Conservation (phyloP, 176 grass and related monocot species). For the Triticum aestivum region DNA sequence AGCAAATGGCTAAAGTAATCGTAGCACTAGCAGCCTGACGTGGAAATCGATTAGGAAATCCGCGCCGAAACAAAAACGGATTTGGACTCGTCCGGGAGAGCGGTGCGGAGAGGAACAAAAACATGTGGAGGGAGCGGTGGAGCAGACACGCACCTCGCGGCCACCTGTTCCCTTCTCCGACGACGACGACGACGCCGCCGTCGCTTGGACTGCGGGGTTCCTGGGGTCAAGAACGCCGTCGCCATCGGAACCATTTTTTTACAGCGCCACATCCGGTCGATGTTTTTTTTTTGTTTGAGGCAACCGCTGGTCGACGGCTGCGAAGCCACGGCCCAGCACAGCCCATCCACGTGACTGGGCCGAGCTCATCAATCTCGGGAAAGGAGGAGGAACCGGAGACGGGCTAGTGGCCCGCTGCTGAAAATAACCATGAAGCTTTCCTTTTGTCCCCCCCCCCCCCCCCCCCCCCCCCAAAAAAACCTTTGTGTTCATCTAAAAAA, state of each 20-base stretch:
- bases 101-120: background rate
- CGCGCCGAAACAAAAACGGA: background rate
- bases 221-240: background rate
- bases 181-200: background rate
- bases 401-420: too few species aligned
- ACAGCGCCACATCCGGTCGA: background rate
- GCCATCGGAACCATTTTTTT: background rate
- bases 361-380: too few species aligned
- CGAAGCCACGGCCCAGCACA: background rate
- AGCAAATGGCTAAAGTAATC: background rate
- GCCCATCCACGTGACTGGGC: background rate
- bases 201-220: background rate
- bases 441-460: too few species aligned
- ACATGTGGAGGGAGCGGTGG: conserved; percentile 28
- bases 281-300: too few species aligned
- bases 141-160: background rate
- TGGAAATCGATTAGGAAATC: background rate
- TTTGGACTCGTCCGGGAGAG: background rate
- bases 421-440: too few species aligned
- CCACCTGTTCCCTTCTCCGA: background rate
- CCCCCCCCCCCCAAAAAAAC: too few species aligned
- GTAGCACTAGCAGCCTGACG: background rate
- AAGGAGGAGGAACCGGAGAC: too few species aligned
- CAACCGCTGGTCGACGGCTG: too few species aligned
- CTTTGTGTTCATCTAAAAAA: too few species aligned